Percentiles rank a stretch among this genome's conserved stretches.
These are phyloP conservation scores for Bidens hawaiensis DNA, from an alignment of 140 eudicot genomes.

Conservation along the genomic window DNA sequence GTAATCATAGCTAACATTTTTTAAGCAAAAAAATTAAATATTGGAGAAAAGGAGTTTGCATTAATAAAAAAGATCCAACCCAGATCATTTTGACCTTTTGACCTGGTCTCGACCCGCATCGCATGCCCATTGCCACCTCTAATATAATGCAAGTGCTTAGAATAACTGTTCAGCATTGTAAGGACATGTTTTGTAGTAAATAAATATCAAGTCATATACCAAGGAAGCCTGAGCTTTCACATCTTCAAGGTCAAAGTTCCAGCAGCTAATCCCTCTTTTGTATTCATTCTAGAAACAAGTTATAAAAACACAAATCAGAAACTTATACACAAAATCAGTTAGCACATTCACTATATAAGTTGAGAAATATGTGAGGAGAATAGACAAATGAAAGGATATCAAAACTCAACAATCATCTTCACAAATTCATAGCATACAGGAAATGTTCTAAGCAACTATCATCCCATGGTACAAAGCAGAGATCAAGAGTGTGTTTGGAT, in stretches of 20 bases:
- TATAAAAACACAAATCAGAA: not conserved
- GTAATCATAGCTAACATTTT: not conserved
- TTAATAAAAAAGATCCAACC: too few species aligned
- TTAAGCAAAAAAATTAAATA: not conserved
- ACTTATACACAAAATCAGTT: not conserved
- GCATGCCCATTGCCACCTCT: not conserved
- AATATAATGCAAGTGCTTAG: not conserved
- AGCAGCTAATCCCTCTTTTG: conserved; percentile 92
- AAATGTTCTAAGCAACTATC: conserved; percentile 11
- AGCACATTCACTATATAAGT: conserved; percentile 2
- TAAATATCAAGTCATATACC: conserved; percentile 40
- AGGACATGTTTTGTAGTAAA: conserved; percentile 7
- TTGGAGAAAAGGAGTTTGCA: not conserved
- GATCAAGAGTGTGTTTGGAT: not conserved
- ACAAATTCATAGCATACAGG: not conserved
- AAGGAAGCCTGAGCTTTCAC: conserved; percentile 94
- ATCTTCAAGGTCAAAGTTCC: conserved; percentile 96
- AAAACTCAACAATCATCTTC: conserved; percentile 13
- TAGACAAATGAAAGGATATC: not conserved
- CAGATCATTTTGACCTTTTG: not conserved
- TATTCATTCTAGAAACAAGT: conserved; percentile 70
- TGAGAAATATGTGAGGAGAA: not conserved
- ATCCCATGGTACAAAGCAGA: not conserved
- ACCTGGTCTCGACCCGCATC: not conserved
- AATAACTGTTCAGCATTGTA: not conserved